Evolutionary conservation across 495 filamentous ascomycete genomes (phyloP).

Genomic region (Podospora sp.): DNA sequence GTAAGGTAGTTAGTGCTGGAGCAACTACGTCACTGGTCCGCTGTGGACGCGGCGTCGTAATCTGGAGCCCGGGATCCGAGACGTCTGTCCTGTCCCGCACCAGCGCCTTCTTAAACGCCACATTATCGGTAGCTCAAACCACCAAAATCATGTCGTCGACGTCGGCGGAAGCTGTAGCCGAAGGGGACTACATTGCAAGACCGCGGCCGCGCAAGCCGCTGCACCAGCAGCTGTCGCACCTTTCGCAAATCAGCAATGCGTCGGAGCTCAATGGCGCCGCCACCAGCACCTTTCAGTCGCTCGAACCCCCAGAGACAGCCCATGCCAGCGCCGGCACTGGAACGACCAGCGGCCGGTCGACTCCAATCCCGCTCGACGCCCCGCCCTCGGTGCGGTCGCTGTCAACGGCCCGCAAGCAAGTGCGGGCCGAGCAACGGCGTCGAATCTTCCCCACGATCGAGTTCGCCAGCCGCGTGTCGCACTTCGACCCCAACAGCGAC

Average conservation of each 20-base stretch:
- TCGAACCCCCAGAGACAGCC: neutral
- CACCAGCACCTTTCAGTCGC: conserved; percentile 20
- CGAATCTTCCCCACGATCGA: conserved; percentile 95
- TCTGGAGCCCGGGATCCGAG: neutral
- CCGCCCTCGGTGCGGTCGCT: conserved; percentile 86
- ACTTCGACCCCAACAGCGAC: conserved; percentile 91
- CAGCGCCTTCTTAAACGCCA: neutral
- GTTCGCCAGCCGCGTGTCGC: conserved; percentile 88
- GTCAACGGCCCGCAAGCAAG: conserved; percentile 80
- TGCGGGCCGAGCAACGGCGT: conserved; percentile 76
- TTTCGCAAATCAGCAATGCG: conserved; percentile 38
- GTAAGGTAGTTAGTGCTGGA: neutral
- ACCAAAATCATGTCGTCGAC: conserved; percentile 24
- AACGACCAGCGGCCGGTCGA: conserved; percentile 75
- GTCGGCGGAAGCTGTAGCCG: conserved; percentile 34
- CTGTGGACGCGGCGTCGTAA: neutral
- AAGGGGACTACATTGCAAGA: conserved; percentile 42
- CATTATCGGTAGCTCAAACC: neutral
- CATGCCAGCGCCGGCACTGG: neutral
- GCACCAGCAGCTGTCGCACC: conserved; percentile 44
- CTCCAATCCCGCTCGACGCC: conserved; percentile 85
- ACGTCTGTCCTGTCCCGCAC: neutral
- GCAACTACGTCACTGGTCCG: neutral
- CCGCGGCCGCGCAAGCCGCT: conserved; percentile 49
- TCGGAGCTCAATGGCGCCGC: conserved; percentile 40